These are phyloP conservation scores for Neofusicoccum ribis DNA, from an alignment of 2,329 filamentous ascomycete genomes.

Conservation along the genomic window DNA sequence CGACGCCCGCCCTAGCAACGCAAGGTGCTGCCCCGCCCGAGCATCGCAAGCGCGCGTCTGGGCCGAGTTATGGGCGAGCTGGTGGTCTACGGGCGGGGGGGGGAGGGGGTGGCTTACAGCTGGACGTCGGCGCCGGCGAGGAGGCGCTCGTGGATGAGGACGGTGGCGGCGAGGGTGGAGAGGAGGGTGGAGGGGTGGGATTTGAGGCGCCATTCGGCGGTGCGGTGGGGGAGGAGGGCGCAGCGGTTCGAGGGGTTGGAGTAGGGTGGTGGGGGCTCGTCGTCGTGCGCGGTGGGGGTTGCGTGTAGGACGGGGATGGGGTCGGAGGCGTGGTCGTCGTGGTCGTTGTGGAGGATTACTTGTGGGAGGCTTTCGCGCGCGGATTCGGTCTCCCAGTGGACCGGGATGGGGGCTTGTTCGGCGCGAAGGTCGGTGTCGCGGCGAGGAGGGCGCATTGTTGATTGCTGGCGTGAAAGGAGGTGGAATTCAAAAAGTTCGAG, in stretches of 20 bases:
- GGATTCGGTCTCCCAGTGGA: background rate
- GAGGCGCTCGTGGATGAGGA: background rate
- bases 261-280: background rate
- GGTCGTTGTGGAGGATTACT: background rate
- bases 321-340: background rate
- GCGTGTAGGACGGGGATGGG: too few relatives aligned
- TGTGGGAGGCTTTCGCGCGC: too few relatives aligned
- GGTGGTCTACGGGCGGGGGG: too few relatives aligned
- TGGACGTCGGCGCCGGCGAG: background rate
- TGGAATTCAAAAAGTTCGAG: too few relatives aligned
- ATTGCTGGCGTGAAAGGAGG: too few relatives aligned
- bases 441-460: too few relatives aligned
- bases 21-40: too few relatives aligned
- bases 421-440: too few relatives aligned
- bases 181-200: background rate
- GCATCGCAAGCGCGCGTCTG: too few relatives aligned
- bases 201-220: background rate
- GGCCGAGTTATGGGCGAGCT: too few relatives aligned
- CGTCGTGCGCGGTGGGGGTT: background rate
- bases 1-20: too few relatives aligned
- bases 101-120: background rate
- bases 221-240: background rate
- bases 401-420: background rate
- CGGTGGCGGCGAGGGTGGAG: constrained; percentile 9
- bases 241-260: background rate